These are phyloP conservation scores for Starmerella roubikii DNA, from an alignment of 805 yeast genomes.

Conservation along the genomic window DNA sequence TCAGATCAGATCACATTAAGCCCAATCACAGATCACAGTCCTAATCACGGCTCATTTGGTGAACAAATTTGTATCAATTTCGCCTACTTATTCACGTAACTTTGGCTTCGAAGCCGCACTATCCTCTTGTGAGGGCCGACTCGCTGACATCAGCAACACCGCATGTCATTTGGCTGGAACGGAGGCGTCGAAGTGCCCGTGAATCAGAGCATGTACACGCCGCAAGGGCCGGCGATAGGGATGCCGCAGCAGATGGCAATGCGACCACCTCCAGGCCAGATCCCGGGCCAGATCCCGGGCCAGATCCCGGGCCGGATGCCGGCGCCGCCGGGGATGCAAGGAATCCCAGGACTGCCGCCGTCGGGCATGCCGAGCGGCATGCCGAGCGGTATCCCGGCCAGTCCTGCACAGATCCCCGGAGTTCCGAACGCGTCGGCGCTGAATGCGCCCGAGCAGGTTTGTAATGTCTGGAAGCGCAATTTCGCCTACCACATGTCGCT, in stretches of 20 bases:
- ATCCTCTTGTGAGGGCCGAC: background rate
- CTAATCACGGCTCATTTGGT: too few relatives aligned
- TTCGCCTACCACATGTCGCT: constrained; percentile 30
- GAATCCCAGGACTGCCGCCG: background rate
- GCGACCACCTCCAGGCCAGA: background rate
- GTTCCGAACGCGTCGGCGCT: background rate
- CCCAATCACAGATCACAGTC: too few relatives aligned
- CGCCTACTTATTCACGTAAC: too few relatives aligned
- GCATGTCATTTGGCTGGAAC: constrained; percentile 18
- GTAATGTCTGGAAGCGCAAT: constrained; percentile 33
- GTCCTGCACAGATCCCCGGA: background rate
- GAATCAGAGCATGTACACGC: constrained; percentile 9
- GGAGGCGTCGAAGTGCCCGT: constrained; percentile 13
- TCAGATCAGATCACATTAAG: too few relatives aligned
- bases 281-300: background rate
- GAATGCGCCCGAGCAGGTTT: constrained; percentile 12
- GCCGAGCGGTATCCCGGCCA: background rate
- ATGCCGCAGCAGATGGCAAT: constrained; percentile 1
- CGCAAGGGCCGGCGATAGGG: constrained; percentile 1
- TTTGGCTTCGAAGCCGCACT: too few relatives aligned
- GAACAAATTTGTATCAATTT: too few relatives aligned
- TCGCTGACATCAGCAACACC: background rate
- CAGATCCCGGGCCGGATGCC: background rate
- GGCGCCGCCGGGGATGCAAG: background rate
- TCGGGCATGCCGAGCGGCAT: background rate